phyloP scores from a whole-genome alignment of 2,329 filamentous ascomycete genomes.

The Paraphaeosphaeria minitans region DNA sequence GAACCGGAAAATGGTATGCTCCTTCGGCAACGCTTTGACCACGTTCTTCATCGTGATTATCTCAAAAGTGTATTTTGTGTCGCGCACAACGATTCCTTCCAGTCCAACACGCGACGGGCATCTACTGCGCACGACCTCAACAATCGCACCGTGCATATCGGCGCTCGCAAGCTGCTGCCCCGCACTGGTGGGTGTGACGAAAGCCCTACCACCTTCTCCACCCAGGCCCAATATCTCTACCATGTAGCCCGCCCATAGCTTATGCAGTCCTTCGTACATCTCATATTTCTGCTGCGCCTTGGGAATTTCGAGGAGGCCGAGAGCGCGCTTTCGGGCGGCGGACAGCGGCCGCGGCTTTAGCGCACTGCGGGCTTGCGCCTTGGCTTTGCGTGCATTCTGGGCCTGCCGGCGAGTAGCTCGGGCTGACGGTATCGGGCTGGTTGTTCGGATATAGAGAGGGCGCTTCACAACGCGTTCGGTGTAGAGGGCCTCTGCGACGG shows the following conservation, averaged over 20 bases:
- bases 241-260: conserved; percentile 84
- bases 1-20: conserved; percentile 83
- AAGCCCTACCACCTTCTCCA: conserved; percentile 43
- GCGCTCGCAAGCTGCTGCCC: conserved; percentile 78
- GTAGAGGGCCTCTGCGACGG: conserved; percentile 73
- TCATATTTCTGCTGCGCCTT: conserved; percentile 71
- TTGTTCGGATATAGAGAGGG: conserved; percentile 77
- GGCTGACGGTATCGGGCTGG: conserved; percentile 66
- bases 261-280: conserved; percentile 77
- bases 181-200: conserved; percentile 64
- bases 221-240: conserved; percentile 75
- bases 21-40: conserved; percentile 84
- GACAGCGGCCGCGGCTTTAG: conserved; percentile 73
- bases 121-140: conserved; percentile 81
- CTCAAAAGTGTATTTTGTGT: conserved; percentile 85
- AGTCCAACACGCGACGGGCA: conserved; percentile 84
- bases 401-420: conserved; percentile 54
- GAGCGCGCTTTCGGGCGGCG: conserved; percentile 73
- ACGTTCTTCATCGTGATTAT: conserved; percentile 74
- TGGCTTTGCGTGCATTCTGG: conserved; percentile 52
- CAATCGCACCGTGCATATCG: conserved; percentile 85
- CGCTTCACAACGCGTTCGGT: conserved; percentile 82
- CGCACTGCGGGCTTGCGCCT: conserved; percentile 39
- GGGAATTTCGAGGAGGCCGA: conserved; percentile 76
- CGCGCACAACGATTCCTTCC: conserved; percentile 84